Conservation (phyloP, 192 early-diverging fungal genomes). For the Entrophospora sp. region DNA sequence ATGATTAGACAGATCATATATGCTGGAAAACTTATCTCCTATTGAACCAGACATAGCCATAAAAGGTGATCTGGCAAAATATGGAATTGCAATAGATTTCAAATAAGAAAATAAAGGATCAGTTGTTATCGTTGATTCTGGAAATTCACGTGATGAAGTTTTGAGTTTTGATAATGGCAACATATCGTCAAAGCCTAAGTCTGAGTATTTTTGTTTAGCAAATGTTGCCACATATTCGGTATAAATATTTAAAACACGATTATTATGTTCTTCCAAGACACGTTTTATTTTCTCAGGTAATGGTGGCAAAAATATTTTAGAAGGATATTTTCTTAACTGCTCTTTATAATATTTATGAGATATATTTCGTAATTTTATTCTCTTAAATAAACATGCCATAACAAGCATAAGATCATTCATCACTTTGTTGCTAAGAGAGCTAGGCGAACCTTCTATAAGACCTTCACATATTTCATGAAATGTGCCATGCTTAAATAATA, state of each 20-base stretch:
- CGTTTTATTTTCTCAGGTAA: background rate
- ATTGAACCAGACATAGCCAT: background rate
- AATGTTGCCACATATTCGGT: conserved; percentile 8
- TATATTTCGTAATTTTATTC: background rate
- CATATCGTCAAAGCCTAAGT: background rate
- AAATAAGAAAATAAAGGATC: background rate
- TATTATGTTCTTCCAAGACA: conserved; percentile 3
- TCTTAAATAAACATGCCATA: conserved; percentile 12
- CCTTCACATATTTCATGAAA: conserved; percentile 21
- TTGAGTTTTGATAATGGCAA: conserved; percentile 2
- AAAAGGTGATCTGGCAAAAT: conserved; percentile 16
- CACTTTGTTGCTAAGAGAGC: background rate
- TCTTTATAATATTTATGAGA: no score
- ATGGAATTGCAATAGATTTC: background rate
- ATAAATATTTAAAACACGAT: conserved; percentile 15
- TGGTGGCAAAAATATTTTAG: background rate
- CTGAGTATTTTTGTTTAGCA: background rate
- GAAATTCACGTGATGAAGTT: no score
- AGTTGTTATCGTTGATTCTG: background rate
- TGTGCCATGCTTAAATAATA: conserved; percentile 30
- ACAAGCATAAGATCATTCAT: background rate
- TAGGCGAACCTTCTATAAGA: background rate
- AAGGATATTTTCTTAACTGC: background rate
- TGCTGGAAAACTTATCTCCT: conserved; percentile 4
- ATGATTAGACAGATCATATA: conserved; percentile 6